Conservation (phyloP, 768 basidiomycete genomes). For the Porpolomopsis calyptriformis region DNA sequence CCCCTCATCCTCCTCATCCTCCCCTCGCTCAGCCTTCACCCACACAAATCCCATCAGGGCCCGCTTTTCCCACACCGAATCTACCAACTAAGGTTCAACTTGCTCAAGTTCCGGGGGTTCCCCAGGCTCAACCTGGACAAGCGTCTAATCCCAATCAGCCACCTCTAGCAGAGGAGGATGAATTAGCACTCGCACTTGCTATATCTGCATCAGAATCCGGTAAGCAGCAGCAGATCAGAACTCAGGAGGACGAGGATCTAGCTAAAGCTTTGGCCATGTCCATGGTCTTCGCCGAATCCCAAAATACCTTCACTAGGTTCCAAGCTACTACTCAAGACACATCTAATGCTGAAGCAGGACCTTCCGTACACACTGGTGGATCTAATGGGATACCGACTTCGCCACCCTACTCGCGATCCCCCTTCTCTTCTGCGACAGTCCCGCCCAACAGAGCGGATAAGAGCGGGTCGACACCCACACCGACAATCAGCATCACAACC, state of each 20-base stretch:
- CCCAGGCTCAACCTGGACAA: not conserved
- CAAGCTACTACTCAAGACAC: slow-evolving; percentile 5
- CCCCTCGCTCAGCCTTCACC: not conserved
- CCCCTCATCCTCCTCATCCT: not conserved
- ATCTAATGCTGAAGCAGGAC: slow-evolving; percentile 10
- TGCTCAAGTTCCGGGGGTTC: not conserved
- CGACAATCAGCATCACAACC: not conserved
- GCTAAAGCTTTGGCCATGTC: slow-evolving; percentile 54
- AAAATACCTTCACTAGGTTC: slow-evolving; percentile 9
- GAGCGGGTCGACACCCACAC: not conserved
- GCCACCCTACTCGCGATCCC: not conserved
- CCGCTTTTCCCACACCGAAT: not conserved
- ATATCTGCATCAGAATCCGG: slow-evolving; percentile 39
- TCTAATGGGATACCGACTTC: not conserved
- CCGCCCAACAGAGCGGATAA: not conserved
- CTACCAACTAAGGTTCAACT: not conserved
- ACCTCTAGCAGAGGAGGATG: not conserved
- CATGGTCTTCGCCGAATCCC: slow-evolving; percentile 11
- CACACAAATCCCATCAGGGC: not conserved
- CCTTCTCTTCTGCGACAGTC: not conserved
- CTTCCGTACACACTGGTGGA: slow-evolving; percentile 13
- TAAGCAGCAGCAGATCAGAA: slow-evolving; percentile 21
- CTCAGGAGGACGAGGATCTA: slow-evolving; percentile 57
- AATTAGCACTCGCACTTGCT: slow-evolving; percentile 24
- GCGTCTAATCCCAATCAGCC: not conserved